phyloP scores from a whole-genome alignment of 257 asterid species.

The Solanum etuberosum region DNA sequence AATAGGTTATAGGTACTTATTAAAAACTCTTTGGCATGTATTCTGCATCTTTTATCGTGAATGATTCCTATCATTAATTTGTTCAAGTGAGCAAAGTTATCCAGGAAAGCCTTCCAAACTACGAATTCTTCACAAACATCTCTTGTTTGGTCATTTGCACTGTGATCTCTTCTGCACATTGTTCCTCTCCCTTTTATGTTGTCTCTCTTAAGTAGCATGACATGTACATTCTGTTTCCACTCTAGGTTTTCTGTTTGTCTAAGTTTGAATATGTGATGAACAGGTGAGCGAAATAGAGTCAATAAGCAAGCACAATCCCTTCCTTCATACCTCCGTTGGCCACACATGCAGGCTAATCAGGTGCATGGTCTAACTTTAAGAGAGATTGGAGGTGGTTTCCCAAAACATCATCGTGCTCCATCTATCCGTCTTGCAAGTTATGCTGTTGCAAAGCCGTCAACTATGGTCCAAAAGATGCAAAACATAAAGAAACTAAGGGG shows the following conservation, averaged over 20 bases:
- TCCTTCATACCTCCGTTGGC: slow-evolving; percentile 83
- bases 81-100: neutral
- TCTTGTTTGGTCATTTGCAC: neutral
- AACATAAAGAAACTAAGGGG: slow-evolving; percentile 76
- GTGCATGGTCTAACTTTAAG: slow-evolving; percentile 88
- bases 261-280: slow-evolving; percentile 13
- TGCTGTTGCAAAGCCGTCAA: slow-evolving; percentile 94
- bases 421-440: slow-evolving; percentile 82
- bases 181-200: neutral
- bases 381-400: slow-evolving; percentile 96
- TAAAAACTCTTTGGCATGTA: neutral
- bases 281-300: slow-evolving; percentile 55
- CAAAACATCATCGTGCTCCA: slow-evolving; percentile 92
- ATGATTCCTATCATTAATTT: neutral
- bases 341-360: slow-evolving; percentile 92
- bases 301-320: slow-evolving; percentile 39
- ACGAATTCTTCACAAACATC: neutral
- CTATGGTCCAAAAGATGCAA: slow-evolving; percentile 97
- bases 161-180: neutral
- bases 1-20: neutral
- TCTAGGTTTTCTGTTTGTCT: neutral
- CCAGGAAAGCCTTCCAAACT: neutral
- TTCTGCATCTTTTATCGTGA: neutral
- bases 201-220: neutral
- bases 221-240: neutral